Percentiles rank a stretch among this genome's conserved stretches.
Evolutionary conservation across 2,329 filamentous ascomycete species (phyloP).

Genomic region (Cryphonectria parasitica): DNA sequence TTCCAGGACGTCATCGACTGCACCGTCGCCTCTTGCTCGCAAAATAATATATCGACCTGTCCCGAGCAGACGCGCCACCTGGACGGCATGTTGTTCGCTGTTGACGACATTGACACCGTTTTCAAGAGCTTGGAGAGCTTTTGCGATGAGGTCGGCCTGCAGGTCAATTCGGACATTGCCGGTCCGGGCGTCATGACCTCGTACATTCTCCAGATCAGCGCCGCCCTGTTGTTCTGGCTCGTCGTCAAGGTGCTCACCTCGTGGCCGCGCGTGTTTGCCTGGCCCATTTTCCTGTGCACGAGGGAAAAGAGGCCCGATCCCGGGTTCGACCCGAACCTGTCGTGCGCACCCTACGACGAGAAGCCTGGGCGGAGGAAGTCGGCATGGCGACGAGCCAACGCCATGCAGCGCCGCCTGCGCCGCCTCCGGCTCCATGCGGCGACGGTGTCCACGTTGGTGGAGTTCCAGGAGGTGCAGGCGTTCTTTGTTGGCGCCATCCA

Average conservation of each 20-base stretch:
- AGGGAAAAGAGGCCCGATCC: neutral
- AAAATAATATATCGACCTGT: conserved; percentile 9
- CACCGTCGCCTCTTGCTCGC: conserved; percentile 9
- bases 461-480: conserved; percentile 20
- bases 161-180: conserved; percentile 20
- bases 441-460: conserved; percentile 5
- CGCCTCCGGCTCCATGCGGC: conserved; percentile 3
- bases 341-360: neutral
- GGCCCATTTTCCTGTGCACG: neutral
- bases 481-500: conserved; percentile 16
- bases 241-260: conserved; percentile 8
- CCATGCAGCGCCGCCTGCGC: conserved; percentile 7
- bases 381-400: conserved; percentile 12
- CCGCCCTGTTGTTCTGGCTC: conserved; percentile 12
- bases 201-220: conserved; percentile 15
- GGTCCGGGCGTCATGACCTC: conserved; percentile 20
- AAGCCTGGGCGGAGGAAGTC: neutral
- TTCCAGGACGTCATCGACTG: conserved; percentile 11
- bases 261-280: conserved; percentile 9
- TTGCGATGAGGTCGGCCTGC: conserved; percentile 2
- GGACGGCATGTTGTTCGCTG: neutral
- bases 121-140: neutral
- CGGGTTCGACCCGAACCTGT: conserved; percentile 9
- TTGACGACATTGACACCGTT: neutral
- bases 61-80: neutral